Base-by-base conservation (phyloP, 805 yeast genomes). In the Kodamaea jinghongensis region DNA sequence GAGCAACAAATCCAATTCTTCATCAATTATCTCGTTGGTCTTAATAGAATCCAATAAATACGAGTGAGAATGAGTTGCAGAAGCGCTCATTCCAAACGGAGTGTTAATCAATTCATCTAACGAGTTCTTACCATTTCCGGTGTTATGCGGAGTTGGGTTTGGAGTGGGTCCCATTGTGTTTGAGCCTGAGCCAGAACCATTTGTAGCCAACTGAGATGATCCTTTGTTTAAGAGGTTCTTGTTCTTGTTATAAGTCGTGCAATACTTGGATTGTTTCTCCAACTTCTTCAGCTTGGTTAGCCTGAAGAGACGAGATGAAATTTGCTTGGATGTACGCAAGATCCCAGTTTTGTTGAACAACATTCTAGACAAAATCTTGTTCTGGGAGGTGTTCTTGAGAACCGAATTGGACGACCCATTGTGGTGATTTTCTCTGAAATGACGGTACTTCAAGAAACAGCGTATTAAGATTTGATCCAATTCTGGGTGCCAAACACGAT, bases 301-400 rank as follows among this genome's bases (percentile, higher is more conserved):
- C 16, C 63, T 46, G 36, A 56, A 56, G 9, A 64, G 49, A 36
- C 69, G 54, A 4, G 67, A 46, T 13, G 47, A 39, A 13, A 68
- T 63, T 41, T 68, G 73, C 41, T 65, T 65, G 4, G 70, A 57
- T 2, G 68, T 57, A 40, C 71, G 55, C 27, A 54, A 48, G 1
- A 62, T 49, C 8, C 68, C 67, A 6, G 71, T 59, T 44, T 59
- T 64, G 43, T 60, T 60, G 17, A 52, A 53, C 23, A 69, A 43
- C 72, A 69, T 66, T 34, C 71, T 52, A 3, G 71, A 64, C 31
- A 69, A 50, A 10, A 66, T 60, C 42, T 66, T 68, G 46, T 67
- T 67, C 43, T 66, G 72, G 28, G 48, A 57, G 11, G 70, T 56
- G 32, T 58, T 57, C 34, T 57, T 61, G 42, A 64, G 51, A 6